Evolutionary conservation across 306 rosid species (phyloP), one percentile per base, ranked within the genome.

Genomic region (Potentilla sterilis): DNA sequence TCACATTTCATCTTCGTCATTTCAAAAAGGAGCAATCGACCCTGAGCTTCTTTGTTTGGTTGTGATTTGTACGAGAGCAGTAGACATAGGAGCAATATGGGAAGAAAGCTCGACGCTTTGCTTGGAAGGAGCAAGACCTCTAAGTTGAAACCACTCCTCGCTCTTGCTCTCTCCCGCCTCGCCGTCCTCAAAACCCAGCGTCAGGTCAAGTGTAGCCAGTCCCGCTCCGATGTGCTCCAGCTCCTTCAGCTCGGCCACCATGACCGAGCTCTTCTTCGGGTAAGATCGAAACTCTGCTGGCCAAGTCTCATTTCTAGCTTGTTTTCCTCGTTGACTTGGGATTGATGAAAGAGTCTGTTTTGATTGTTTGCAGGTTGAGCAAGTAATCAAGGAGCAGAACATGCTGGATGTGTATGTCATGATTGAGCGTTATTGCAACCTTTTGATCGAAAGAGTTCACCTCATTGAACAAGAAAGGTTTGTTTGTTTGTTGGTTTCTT

Each of bases 391-490:
- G 86, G 98, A 95, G 40, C 97, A 89, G 81, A 90, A 89, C 77
- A 88, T 89, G 89, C 62, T 87, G 77, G 95, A 92, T 75, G 92
- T 87, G 77, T 88, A 82, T 70, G 93, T 77, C 32, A 86, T 82
- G 85, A 80, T 92, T 22, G 98, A 92, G 83, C 79, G 91, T 13
- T 95, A 89, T 32, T 86, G 87, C 84, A 85, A 84, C 64, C 88
- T 90, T 24, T 74, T 92, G 79, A 70, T 89, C 7, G 98, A 95
- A 77, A 87, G 98, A 80, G 71, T 89, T 67, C 88, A 83, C 34
- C 97, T 89, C 78, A 84, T 95, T 82, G 97, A 87, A 73, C 89
- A 90, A 62, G 85, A 87, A 46, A 92, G 96, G 98, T 95, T 74
- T 61, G 84, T 69, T 62, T 47, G 8, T 48, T 14, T 9, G 48